Evolutionary conservation across 495 filamentous ascomycete genomes (phyloP).

Genomic region (Xanthoparmelia taractica): DNA sequence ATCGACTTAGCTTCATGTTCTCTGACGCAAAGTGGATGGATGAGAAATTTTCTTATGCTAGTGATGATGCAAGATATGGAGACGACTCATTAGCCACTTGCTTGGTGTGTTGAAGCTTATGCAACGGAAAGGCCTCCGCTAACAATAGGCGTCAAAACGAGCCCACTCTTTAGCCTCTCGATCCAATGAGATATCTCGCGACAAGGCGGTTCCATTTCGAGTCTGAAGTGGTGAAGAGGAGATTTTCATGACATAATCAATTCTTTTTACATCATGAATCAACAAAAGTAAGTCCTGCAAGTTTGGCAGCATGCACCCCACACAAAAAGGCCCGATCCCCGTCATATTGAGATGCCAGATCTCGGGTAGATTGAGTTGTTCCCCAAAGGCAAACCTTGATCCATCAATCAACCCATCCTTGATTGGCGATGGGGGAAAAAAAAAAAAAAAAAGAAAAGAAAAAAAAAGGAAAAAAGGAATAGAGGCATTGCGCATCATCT

Average conservation of each 20-base stretch:
- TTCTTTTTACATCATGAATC: slow-evolving; percentile 25
- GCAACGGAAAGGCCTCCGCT: slow-evolving; percentile 1
- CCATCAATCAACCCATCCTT: neutral
- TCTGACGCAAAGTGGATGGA: slow-evolving; percentile 1
- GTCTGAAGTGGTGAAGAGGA: too few relatives aligned
- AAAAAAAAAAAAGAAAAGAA: too few relatives aligned
- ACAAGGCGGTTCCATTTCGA: neutral
- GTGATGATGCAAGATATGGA: slow-evolving; percentile 12
- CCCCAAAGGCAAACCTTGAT: neutral
- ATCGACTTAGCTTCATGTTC: slow-evolving; percentile 6
- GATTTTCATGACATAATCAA: slow-evolving; percentile 6
- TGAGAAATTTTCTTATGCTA: neutral
- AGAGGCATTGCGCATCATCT: too few relatives aligned
- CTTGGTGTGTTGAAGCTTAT: too few relatives aligned
- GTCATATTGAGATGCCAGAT: slow-evolving; percentile 19
- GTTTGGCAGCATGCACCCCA: slow-evolving; percentile 6
- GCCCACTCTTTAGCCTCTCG: neutral
- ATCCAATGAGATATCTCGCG: neutral
- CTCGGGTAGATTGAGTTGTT: slow-evolving; percentile 29
- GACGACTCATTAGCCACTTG: neutral
- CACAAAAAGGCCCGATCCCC: slow-evolving; percentile 11
- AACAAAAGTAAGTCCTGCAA: slow-evolving; percentile 1
- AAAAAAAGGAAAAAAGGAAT: too few relatives aligned
- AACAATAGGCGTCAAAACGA: neutral
- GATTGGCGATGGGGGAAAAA: too few relatives aligned